These are phyloP conservation scores for Kuraishia piskuri DNA, from an alignment of 805 yeast species.

Conservation along the genomic window DNA sequence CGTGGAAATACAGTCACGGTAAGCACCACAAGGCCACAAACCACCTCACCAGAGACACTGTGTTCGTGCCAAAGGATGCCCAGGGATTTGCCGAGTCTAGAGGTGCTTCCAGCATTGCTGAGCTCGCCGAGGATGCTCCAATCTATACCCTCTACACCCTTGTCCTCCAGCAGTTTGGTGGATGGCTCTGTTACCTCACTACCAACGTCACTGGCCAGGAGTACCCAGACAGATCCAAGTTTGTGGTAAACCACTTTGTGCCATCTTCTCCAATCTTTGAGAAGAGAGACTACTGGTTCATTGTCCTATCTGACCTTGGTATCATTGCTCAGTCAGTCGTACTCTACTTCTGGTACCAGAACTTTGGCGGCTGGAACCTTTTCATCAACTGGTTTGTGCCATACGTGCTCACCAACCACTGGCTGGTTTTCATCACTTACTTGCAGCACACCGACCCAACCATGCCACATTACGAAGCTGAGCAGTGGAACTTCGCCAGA, in stretches of 20 bases:
- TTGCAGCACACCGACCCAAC: constrained; percentile 55
- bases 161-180: constrained; percentile 48
- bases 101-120: constrained; percentile 28
- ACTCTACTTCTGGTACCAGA: constrained; percentile 43
- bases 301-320: constrained; percentile 49
- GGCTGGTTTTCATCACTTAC: constrained; percentile 57
- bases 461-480: constrained; percentile 49
- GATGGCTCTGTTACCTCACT: constrained; percentile 39
- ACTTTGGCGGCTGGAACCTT: constrained; percentile 41
- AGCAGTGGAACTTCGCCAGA: constrained; percentile 55
- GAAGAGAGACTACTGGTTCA: constrained; percentile 43
- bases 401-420: constrained; percentile 52
- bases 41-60: constrained; percentile 51
- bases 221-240: constrained; percentile 30
- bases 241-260: constrained; percentile 42
- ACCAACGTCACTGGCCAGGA: constrained; percentile 53
- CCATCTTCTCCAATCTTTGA: constrained; percentile 51
- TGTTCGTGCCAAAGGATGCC: constrained; percentile 47
- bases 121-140: constrained; percentile 48
- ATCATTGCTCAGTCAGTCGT: constrained; percentile 32
- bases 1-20: constrained; percentile 53
- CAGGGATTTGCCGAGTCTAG: constrained; percentile 29
- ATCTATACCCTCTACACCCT: constrained; percentile 32
- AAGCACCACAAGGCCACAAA: constrained; percentile 62
- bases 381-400: constrained; percentile 50